Evolutionary conservation across 257 asterid species (phyloP), one percentile per base, ranked within the genome.

Genomic region (Ocimum tenuiflorum): DNA sequence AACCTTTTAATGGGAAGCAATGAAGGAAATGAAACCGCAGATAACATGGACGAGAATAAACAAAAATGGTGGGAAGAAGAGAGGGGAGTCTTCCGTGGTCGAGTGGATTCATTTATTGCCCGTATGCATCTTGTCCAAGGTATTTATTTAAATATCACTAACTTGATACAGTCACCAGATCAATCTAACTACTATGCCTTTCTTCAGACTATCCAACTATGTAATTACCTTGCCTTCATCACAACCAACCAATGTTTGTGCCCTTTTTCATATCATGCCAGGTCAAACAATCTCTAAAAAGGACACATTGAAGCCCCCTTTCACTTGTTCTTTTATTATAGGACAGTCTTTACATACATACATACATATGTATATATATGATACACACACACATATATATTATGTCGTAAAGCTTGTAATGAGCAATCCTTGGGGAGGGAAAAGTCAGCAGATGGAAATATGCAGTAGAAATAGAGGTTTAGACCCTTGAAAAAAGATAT

Each of bases 121-220:
- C 82, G 91, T 54, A 86, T 91, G 97, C 96, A 87, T 82, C 95
- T 81, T 17, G 87, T 91, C 67, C 97, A 91, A 91, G 97, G 97
- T 91, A 81, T 66, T 53, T 31, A 20, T 60, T 36, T 60, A 46
- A 31, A 60, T 19, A 48, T 46, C 58, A 55, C 27, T 36, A 64
- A 46, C 54, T 42, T 51, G 29, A 29, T 33, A 48, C 52, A 56
- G 55, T 20, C 41, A 42, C 41, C 56, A 29, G 57, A 59, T 50
- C 43, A 67, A 68, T 36, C 61, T 33, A 36, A 63, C 62, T 36
- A 33, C 62, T 58, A 14, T 14, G 64, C 23, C 43, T 4, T 58
- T 48, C 47, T 57, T 35, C 19, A 46, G 5, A 35, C 27, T 15
- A 35, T 35, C 24, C 50, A 38, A 17, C 35, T 38, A 38, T 1